phyloP scores from a whole-genome alignment of 495 filamentous ascomycete species.

The Penicillium flavigenum region DNA sequence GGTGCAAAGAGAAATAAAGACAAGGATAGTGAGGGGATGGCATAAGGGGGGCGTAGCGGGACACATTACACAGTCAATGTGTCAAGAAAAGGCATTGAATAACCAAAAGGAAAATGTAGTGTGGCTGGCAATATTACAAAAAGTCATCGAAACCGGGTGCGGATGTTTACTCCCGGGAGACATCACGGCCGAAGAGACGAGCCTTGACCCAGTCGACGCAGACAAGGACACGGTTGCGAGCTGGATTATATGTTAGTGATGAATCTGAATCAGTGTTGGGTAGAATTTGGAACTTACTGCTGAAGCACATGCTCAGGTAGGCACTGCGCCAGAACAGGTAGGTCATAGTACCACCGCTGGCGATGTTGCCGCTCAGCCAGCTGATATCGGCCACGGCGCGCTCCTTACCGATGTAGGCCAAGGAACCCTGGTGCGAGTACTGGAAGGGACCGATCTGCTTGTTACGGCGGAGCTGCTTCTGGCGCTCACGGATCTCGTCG shows the following conservation, averaged over 20 bases:
- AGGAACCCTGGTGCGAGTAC: slow-evolving; percentile 93
- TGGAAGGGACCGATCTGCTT: slow-evolving; percentile 96
- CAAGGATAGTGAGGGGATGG: slow-evolving; percentile 13
- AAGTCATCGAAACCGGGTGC: slow-evolving; percentile 1
- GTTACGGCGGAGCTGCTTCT: slow-evolving; percentile 81
- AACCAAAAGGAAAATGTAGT: slow-evolving; percentile 16
- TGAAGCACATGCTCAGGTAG: slow-evolving; percentile 99
- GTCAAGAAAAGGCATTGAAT: slow-evolving; percentile 11
- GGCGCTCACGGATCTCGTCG: slow-evolving; percentile 74
- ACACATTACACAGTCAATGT: slow-evolving; percentile 2
- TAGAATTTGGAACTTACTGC: slow-evolving; percentile 61
- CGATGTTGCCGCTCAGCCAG: slow-evolving; percentile 96
- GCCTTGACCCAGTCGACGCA: slow-evolving; percentile 95
- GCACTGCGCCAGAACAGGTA: slow-evolving; percentile 96
- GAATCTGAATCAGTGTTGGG: not conserved
- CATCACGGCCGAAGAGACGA: slow-evolving; percentile 91
- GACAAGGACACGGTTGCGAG: slow-evolving; percentile 89
- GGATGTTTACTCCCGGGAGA: slow-evolving; percentile 76
- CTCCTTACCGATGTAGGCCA: slow-evolving; percentile 98
- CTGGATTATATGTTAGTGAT: slow-evolving; percentile 40
- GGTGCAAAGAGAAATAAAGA: slow-evolving; percentile 12
- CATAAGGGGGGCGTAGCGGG: slow-evolving; percentile 21
- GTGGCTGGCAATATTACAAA: slow-evolving; percentile 21
- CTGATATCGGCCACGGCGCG: slow-evolving; percentile 96
- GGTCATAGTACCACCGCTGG: slow-evolving; percentile 76